Evolutionary conservation across 345 rosid species (phyloP).

Genomic region (Hibiscus trionum): DNA sequence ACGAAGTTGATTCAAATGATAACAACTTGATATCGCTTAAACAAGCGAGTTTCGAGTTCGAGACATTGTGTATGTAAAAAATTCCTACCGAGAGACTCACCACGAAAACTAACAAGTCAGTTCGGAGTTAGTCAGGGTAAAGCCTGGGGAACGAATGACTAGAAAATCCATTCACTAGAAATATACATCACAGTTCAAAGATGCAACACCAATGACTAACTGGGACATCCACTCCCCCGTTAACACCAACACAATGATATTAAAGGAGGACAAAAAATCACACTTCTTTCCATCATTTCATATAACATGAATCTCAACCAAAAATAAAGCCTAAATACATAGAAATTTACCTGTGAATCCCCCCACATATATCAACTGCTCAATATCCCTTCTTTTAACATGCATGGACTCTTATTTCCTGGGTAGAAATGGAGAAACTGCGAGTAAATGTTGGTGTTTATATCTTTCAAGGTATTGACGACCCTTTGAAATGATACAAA

Average conservation of each 20-base stretch:
- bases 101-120: too few species aligned
- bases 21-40: too few species aligned
- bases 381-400: not conserved
- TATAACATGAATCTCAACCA: constrained; percentile 18
- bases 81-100: too few species aligned
- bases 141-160: too few species aligned
- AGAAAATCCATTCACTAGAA: too few species aligned
- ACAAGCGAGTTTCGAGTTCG: too few species aligned
- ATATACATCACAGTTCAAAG: not conserved
- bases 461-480: constrained; percentile 11
- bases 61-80: too few species aligned
- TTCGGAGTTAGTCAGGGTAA: too few species aligned
- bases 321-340: constrained; percentile 24
- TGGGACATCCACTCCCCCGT: too few species aligned
- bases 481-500: constrained; percentile 14
- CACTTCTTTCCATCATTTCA: constrained; percentile 21
- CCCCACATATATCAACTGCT: not conserved
- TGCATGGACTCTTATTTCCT: constrained; percentile 25
- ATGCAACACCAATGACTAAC: not conserved
- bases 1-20: too few species aligned
- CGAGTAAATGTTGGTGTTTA: constrained; percentile 17
- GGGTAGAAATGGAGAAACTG: constrained; percentile 18
- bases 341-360: constrained; percentile 9
- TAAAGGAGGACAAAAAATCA: not conserved
- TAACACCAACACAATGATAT: not conserved